phyloP scores from a whole-genome alignment of 306 rosid genomes.

The Cicer cuneatum region DNA sequence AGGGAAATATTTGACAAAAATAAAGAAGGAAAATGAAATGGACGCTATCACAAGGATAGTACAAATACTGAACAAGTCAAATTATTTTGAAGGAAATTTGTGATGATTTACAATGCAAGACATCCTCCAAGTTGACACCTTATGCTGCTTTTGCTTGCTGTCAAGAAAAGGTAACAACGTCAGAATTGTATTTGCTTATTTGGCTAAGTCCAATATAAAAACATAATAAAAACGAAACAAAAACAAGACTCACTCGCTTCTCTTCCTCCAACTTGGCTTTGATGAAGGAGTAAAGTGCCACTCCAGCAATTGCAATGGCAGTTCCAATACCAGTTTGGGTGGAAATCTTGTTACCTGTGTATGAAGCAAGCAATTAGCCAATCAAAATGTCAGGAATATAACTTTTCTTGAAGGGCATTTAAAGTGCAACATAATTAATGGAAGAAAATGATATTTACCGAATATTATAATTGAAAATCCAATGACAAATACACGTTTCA shows the following conservation, averaged over 20 bases:
- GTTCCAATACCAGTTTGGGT: constrained; percentile 97
- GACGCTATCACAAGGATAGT: constrained; percentile 44
- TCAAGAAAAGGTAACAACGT: neutral
- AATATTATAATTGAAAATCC: constrained; percentile 83
- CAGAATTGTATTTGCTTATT: constrained; percentile 5
- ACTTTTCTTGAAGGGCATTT: neutral
- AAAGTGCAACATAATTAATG: neutral
- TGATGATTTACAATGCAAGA: constrained; percentile 63
- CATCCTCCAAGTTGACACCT: constrained; percentile 54
- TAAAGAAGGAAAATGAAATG: constrained; percentile 31
- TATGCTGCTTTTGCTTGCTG: constrained; percentile 87
- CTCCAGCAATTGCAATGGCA: constrained; percentile 88
- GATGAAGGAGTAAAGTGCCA: constrained; percentile 80
- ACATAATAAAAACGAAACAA: neutral
- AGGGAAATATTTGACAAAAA: constrained; percentile 37
- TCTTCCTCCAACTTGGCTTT: constrained; percentile 92
- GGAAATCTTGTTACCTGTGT: constrained; percentile 86
- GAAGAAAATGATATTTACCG: constrained; percentile 57
- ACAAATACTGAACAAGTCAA: constrained; percentile 49
- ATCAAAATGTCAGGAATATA: constrained; percentile 27
- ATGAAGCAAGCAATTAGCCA: constrained; percentile 36
- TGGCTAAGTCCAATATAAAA: neutral
- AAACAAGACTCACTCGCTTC: constrained; percentile 78
- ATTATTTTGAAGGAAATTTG: constrained; percentile 51
- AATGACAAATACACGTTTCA: constrained; percentile 96